Conservation (phyloP, 495 filamentous ascomycete species). For the Aspergillus sparsus region DNA sequence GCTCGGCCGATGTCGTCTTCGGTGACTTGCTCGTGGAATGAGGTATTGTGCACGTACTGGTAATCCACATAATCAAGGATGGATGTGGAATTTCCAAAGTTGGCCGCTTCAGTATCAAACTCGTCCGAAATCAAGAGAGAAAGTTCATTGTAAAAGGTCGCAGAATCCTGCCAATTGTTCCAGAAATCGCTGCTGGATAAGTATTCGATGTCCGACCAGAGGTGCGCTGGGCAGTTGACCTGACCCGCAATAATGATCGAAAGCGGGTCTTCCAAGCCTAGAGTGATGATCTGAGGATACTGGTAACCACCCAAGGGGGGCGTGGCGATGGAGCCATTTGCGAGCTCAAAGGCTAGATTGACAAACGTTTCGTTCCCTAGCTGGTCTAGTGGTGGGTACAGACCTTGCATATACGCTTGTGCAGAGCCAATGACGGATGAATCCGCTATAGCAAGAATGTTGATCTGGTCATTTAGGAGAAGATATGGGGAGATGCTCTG, state of each 20-base stretch:
- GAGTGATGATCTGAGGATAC: conserved; percentile 62
- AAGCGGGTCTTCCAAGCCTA: conserved; percentile 51
- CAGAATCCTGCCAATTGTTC: conserved; percentile 37
- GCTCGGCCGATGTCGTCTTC: conserved; percentile 55
- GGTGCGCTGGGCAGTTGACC: conserved; percentile 52
- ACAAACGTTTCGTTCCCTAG: conserved; percentile 41
- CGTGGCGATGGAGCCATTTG: conserved; percentile 58
- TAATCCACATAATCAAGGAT: conserved; percentile 79
- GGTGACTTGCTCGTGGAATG: conserved; percentile 57
- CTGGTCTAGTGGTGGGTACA: conserved; percentile 69
- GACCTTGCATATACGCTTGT: conserved; percentile 74
- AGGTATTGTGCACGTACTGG: conserved; percentile 67
- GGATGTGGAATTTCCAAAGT: conserved; percentile 56
- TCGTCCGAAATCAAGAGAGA: conserved; percentile 37
- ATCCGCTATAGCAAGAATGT: conserved; percentile 48
- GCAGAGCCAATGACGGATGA: conserved; percentile 60
- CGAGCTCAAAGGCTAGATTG: conserved; percentile 45
- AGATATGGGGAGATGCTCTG: conserved; percentile 42
- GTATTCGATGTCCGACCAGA: conserved; percentile 40
- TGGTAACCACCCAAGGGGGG: conserved; percentile 73
- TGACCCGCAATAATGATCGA: conserved; percentile 62
- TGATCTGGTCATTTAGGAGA: conserved; percentile 50
- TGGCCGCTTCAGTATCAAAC: conserved; percentile 40
- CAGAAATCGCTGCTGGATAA: conserved; percentile 39
- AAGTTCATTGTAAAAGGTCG: conserved; percentile 54